Percentiles rank a stretch among this genome's conserved stretches.
Conservation (phyloP, 257 asterid genomes). For the Sherardia arvensis region DNA sequence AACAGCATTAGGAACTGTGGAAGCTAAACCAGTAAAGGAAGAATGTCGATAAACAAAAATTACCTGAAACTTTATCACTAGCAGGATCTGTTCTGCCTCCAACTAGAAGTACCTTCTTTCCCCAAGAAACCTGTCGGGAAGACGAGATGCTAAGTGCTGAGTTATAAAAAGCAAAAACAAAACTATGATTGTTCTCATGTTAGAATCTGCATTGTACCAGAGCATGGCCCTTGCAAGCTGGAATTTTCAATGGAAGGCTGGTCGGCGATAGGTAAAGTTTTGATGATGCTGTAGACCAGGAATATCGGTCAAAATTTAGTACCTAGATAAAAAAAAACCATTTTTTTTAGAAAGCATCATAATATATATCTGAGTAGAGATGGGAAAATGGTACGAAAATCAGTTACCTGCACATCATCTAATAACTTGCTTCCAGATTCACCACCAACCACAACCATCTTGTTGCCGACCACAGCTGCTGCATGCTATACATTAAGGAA, state of each 20-base stretch:
- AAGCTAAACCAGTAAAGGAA: not conserved
- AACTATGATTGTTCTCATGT: not conserved
- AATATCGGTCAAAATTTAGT: constrained; percentile 67
- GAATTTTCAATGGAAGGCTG: constrained; percentile 78
- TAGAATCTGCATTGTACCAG: constrained; percentile 38
- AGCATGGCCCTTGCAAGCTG: constrained; percentile 97
- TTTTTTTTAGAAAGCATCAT: not conserved
- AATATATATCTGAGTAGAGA: not conserved
- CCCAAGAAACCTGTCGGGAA: constrained; percentile 73
- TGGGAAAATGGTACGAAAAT: not conserved
- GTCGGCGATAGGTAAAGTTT: constrained; percentile 88
- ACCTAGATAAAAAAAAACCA: constrained; percentile 48
- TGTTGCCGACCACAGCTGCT: constrained; percentile 93
- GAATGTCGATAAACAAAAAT: constrained; percentile 13
- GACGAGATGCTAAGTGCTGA: not conserved
- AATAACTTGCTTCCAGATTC: constrained; percentile 74
- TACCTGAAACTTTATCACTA: constrained; percentile 79
- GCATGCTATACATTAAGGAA: constrained; percentile 58
- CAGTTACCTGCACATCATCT: constrained; percentile 83
- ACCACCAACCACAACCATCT: constrained; percentile 98
- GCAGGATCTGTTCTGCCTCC: constrained; percentile 93
- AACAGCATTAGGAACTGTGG: constrained; percentile 5
- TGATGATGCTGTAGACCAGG: constrained; percentile 81
- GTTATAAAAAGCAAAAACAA: not conserved
- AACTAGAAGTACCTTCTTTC: constrained; percentile 79